A percentile compares a stretch with the other conserved stretches of the same genome.
Conservation (phyloP, 2,329 filamentous ascomycete genomes). For the Diaporthe batatas region DNA sequence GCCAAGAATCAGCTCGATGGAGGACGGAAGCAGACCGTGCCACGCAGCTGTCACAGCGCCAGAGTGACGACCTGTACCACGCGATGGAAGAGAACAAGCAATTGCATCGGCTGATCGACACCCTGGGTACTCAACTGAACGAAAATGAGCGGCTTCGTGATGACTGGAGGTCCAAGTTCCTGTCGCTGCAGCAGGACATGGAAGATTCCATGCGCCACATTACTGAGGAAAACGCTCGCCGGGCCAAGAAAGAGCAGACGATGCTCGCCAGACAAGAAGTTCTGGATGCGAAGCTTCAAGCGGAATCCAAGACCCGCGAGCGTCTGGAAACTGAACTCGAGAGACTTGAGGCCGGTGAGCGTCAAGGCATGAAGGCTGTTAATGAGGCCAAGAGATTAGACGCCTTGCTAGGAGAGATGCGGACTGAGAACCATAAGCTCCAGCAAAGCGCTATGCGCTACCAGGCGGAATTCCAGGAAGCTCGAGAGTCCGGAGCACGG, state of each 20-base stretch:
- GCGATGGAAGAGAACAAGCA: slow-evolving; percentile 75
- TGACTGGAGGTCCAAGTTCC: slow-evolving; percentile 85
- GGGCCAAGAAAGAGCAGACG: slow-evolving; percentile 83
- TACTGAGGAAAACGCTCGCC: slow-evolving; percentile 83
- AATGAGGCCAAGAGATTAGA: slow-evolving; percentile 74
- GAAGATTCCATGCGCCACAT: slow-evolving; percentile 82
- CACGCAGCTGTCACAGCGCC: slow-evolving; percentile 64
- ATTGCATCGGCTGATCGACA: slow-evolving; percentile 79
- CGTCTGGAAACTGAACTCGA: slow-evolving; percentile 76
- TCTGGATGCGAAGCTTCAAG: slow-evolving; percentile 81
- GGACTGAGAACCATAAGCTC: slow-evolving; percentile 78
- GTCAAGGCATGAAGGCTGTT: slow-evolving; percentile 74
- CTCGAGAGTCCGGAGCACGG: slow-evolving; percentile 80
- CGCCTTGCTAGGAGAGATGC: slow-evolving; percentile 66
- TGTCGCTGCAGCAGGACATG: slow-evolving; percentile 90
- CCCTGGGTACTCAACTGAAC: slow-evolving; percentile 82
- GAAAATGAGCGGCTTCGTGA: slow-evolving; percentile 89
- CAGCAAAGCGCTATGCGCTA: slow-evolving; percentile 77
- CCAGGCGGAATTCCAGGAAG: slow-evolving; percentile 87
- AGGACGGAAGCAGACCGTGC: slow-evolving; percentile 72
- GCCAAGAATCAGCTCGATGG: slow-evolving; percentile 72
- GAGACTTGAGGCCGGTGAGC: slow-evolving; percentile 73
- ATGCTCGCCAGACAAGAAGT: slow-evolving; percentile 84
- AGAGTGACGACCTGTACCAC: slow-evolving; percentile 63
- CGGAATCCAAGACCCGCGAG: slow-evolving; percentile 78